Evolutionary conservation across 495 filamentous ascomycete genomes (phyloP).

Genomic region (Penicillium macrosclerotiorum): DNA sequence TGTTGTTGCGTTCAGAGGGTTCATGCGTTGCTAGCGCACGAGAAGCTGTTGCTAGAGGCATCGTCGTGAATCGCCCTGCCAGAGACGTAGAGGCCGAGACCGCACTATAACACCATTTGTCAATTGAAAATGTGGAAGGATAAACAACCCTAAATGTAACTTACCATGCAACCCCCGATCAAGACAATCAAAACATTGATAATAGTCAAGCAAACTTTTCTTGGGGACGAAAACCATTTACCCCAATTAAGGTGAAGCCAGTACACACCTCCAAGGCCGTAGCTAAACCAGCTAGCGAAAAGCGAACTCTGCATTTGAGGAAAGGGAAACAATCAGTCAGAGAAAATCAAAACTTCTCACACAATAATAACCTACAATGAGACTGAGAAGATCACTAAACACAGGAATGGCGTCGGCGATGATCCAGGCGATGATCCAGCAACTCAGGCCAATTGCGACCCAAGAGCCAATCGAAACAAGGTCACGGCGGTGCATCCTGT

Average conservation of each 20-base stretch:
- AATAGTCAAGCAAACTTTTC: slow-evolving; percentile 36
- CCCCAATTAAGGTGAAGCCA: slow-evolving; percentile 45
- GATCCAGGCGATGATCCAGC: slow-evolving; percentile 67
- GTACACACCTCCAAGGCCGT: slow-evolving; percentile 43
- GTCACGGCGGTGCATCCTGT: slow-evolving; percentile 57
- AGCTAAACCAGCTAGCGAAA: slow-evolving; percentile 40
- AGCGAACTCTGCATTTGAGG: too few relatives aligned
- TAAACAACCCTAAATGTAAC: too few relatives aligned
- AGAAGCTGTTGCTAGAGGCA: slow-evolving; percentile 30
- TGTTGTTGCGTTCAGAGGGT: too few relatives aligned
- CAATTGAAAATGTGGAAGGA: not conserved
- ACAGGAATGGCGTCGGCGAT: slow-evolving; percentile 73
- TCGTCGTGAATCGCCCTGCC: slow-evolving; percentile 34
- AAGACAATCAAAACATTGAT: slow-evolving; percentile 32
- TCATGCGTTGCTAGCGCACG: slow-evolving; percentile 34
- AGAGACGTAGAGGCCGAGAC: slow-evolving; percentile 38
- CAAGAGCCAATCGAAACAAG: slow-evolving; percentile 48
- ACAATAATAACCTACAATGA: too few relatives aligned
- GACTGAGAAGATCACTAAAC: slow-evolving; percentile 61
- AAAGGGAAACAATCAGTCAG: too few relatives aligned
- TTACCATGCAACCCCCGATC: slow-evolving; percentile 35
- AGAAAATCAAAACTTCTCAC: too few relatives aligned
- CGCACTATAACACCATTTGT: too few relatives aligned
- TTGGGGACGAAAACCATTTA: slow-evolving; percentile 29
- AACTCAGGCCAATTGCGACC: slow-evolving; percentile 51